Conservation (phyloP, 2,329 filamentous ascomycete genomes). For the Colletotrichum sp. region DNA sequence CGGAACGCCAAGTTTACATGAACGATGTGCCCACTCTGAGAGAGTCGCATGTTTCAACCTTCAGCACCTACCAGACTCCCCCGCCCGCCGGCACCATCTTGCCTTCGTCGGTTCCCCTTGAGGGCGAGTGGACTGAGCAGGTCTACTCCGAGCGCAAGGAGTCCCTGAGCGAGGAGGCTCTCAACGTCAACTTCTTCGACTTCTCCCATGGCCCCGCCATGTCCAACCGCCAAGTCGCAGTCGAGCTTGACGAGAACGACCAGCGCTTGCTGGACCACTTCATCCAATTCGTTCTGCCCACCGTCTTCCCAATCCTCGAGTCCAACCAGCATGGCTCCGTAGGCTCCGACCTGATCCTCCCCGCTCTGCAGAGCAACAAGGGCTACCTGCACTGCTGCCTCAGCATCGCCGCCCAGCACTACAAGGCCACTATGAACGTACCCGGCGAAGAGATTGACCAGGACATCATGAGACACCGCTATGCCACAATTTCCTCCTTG, state of each 20-base stretch:
- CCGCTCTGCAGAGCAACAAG: conserved; percentile 88
- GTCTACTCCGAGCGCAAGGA: conserved; percentile 72
- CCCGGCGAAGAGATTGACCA: conserved; percentile 78
- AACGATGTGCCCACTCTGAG: conserved; percentile 85
- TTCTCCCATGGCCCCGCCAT: conserved; percentile 73
- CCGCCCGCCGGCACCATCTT: conserved; percentile 73
- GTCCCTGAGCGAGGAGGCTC: conserved; percentile 67
- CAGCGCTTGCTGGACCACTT: conserved; percentile 90
- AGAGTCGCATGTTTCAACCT: conserved; percentile 90
- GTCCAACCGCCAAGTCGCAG: conserved; percentile 69
- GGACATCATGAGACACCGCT: conserved; percentile 92
- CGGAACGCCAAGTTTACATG: conserved; percentile 91
- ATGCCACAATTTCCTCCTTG: conserved; percentile 83
- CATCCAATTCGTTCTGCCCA: conserved; percentile 82
- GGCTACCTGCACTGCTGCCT: conserved; percentile 95
- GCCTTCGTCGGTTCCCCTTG: conserved; percentile 61
- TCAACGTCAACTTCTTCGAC: conserved; percentile 84
- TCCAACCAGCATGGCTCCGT: conserved; percentile 86
- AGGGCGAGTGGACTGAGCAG: conserved; percentile 75
- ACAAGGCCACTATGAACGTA: conserved; percentile 76
- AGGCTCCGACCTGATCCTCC: conserved; percentile 82
- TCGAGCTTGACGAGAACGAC: conserved; percentile 88
- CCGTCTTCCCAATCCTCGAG: conserved; percentile 92
- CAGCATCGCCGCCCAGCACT: conserved; percentile 89
- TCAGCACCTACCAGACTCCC: conserved; percentile 87